These are phyloP conservation scores for Claviceps sp. DNA, from an alignment of 2,329 filamentous ascomycete genomes.

Conservation along the genomic window DNA sequence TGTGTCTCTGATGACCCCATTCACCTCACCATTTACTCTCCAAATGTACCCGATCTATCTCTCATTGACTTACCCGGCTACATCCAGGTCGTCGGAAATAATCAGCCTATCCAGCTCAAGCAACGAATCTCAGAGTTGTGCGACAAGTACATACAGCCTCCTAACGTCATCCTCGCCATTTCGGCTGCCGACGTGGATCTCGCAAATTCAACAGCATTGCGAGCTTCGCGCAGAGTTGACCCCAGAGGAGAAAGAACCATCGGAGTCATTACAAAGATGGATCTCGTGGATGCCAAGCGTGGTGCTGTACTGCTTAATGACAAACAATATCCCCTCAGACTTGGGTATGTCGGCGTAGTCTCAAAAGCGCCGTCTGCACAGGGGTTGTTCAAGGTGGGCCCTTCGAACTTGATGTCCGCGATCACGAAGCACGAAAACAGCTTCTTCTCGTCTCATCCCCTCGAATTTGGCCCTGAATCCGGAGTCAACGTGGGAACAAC, in stretches of 20 bases:
- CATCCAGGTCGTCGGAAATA: constrained; percentile 85
- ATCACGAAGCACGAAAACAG: constrained; percentile 81
- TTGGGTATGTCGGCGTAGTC: constrained; percentile 93
- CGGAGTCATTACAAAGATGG: constrained; percentile 99
- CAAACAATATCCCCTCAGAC: constrained; percentile 82
- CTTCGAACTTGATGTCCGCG: constrained; percentile 62
- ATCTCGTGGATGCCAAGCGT: constrained; percentile 74
- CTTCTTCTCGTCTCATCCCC: constrained; percentile 73
- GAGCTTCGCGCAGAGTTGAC: constrained; percentile 83
- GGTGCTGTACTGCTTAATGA: constrained; percentile 71
- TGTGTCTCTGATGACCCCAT: constrained; percentile 97
- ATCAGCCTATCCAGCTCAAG: constrained; percentile 84
- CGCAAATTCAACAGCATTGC: constrained; percentile 85
- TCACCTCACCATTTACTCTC: constrained; percentile 87
- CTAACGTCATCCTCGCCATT: constrained; percentile 93
- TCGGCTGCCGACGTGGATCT: constrained; percentile 95
- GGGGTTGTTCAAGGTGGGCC: constrained; percentile 73
- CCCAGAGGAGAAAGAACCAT: constrained; percentile 92
- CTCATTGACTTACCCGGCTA: constrained; percentile 95
- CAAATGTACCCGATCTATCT: constrained; percentile 87
- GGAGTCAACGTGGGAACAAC: constrained; percentile 70
- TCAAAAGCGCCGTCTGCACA: constrained; percentile 59
- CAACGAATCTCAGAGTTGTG: constrained; percentile 93
- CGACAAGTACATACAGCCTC: constrained; percentile 93
- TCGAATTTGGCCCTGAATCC: constrained; percentile 62